phyloP scores from a whole-genome alignment of 768 basidiomycete species.

The Lepiota venenata region DNA sequence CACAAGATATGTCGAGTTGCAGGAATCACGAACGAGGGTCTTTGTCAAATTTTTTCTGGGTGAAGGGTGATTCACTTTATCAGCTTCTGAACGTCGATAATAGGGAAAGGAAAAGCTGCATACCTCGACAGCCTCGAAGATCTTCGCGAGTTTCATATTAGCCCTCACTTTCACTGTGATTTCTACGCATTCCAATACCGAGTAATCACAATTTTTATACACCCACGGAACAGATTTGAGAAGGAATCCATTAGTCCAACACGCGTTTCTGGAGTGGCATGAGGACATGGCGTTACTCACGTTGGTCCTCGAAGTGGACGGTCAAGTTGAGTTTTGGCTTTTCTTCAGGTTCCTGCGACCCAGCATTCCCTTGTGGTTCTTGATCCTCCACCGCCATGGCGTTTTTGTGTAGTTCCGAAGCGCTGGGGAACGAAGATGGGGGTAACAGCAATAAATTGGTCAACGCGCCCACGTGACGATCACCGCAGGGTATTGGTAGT shows the following conservation, averaged over 20 bases:
- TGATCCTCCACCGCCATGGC: too few species aligned
- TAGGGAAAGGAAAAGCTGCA: slow-evolving; percentile 17
- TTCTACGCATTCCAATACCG: slow-evolving; percentile 29
- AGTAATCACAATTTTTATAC: too few species aligned
- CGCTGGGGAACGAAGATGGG: neutral
- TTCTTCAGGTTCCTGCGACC: slow-evolving; percentile 56
- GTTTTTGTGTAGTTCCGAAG: too few species aligned
- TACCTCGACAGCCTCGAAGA: slow-evolving; percentile 68
- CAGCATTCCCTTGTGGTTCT: slow-evolving; percentile 13
- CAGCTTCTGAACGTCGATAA: neutral
- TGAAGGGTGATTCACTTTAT: slow-evolving; percentile 3
- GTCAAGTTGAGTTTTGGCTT: slow-evolving; percentile 71
- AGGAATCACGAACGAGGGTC: slow-evolving; percentile 41
- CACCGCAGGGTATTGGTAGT: too few species aligned
- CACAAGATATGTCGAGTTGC: neutral
- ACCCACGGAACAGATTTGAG: slow-evolving; percentile 3
- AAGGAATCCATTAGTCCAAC: neutral
- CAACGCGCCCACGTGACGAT: too few species aligned
- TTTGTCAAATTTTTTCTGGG: slow-evolving; percentile 56
- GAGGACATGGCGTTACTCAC: slow-evolving; percentile 30
- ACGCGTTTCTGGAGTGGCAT: neutral
- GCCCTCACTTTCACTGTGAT: slow-evolving; percentile 67
- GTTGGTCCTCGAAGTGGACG: slow-evolving; percentile 50
- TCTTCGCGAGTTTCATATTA: slow-evolving; percentile 61
- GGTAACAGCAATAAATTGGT: too few species aligned